A percentile compares a stretch with the other conserved stretches of the same genome.
These are phyloP conservation scores for Psilocybe azurescens DNA, from an alignment of 768 basidiomycete species.

Conservation along the genomic window DNA sequence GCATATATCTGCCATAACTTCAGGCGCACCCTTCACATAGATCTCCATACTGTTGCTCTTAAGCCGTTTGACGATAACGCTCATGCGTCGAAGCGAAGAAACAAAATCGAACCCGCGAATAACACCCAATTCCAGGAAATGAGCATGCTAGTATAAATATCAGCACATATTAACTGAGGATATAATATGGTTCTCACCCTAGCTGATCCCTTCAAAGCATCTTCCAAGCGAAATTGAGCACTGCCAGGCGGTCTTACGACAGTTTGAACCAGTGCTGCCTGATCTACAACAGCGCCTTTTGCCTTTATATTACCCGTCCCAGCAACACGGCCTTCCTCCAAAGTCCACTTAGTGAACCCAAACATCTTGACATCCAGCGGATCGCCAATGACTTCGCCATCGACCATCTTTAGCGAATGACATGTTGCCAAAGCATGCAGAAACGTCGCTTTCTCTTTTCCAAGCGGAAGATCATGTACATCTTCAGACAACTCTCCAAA, in stretches of 20 bases:
- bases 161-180: neutral
- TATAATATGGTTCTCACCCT: conserved; percentile 57
- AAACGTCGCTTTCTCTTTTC: conserved; percentile 79
- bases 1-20: conserved; percentile 97
- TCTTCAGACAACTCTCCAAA: conserved; percentile 93
- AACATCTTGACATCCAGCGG: conserved; percentile 99
- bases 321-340: conserved; percentile 87
- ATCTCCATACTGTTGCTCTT: conserved; percentile 96
- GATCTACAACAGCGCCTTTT: conserved; percentile 64
- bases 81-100: conserved; percentile 92
- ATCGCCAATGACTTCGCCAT: conserved; percentile 90
- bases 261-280: conserved; percentile 92
- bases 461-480: conserved; percentile 80
- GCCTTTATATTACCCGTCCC: conserved; percentile 76
- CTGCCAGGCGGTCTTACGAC: conserved; percentile 97
- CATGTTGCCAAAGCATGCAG: conserved; percentile 95
- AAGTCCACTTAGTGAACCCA: conserved; percentile 92
- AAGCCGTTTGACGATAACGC: conserved; percentile 94
- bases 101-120: conserved; percentile 97
- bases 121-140: conserved; percentile 96
- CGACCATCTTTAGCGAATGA: conserved; percentile 91
- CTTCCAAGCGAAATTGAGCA: conserved; percentile 87
- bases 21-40: conserved; percentile 99
- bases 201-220: conserved; percentile 84
- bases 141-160: conserved; percentile 70